Evolutionary conservation across 805 yeast genomes (phyloP).

Genomic region (Lachancea fermentati): DNA sequence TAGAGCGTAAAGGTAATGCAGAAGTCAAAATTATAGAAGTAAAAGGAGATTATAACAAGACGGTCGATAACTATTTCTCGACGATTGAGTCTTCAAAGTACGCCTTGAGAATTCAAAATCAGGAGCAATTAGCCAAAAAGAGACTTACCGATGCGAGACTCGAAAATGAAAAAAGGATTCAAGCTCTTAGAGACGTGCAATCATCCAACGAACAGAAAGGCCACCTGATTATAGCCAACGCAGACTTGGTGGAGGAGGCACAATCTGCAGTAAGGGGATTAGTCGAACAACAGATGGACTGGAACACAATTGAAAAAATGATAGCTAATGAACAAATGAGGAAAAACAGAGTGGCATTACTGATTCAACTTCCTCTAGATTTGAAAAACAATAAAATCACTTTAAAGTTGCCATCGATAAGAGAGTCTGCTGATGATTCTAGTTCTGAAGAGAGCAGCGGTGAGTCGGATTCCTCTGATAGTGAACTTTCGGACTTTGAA

Average conservation of each 20-base stretch:
- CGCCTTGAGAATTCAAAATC: slow-evolving; percentile 67
- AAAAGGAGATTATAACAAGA: slow-evolving; percentile 62
- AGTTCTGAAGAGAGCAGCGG: slow-evolving; percentile 1
- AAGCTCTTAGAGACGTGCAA: slow-evolving; percentile 58
- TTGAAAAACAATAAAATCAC: slow-evolving; percentile 63
- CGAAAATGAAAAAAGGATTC: slow-evolving; percentile 68
- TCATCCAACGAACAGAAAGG: slow-evolving; percentile 63
- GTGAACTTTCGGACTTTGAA: slow-evolving; percentile 17
- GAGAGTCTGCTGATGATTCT: slow-evolving; percentile 26
- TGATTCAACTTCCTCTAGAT: slow-evolving; percentile 63
- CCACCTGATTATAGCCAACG: slow-evolving; percentile 60
- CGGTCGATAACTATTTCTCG: slow-evolving; percentile 81
- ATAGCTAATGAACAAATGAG: slow-evolving; percentile 63
- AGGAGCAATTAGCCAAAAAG: slow-evolving; percentile 67
- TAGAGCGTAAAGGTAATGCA: slow-evolving; percentile 31
- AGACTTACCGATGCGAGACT: slow-evolving; percentile 67
- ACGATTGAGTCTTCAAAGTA: slow-evolving; percentile 77
- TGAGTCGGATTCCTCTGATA: slow-evolving; percentile 4
- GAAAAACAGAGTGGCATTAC: slow-evolving; percentile 57
- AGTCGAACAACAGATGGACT: slow-evolving; percentile 83
- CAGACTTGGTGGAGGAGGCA: slow-evolving; percentile 68
- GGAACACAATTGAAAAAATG: slow-evolving; percentile 80
- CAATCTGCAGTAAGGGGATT: slow-evolving; percentile 59
- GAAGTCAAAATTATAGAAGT: slow-evolving; percentile 38
- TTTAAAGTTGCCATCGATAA: slow-evolving; percentile 44